These are phyloP conservation scores for Hylodesmum podocarpum DNA, from an alignment of 306 rosid genomes.

Conservation along the genomic window DNA sequence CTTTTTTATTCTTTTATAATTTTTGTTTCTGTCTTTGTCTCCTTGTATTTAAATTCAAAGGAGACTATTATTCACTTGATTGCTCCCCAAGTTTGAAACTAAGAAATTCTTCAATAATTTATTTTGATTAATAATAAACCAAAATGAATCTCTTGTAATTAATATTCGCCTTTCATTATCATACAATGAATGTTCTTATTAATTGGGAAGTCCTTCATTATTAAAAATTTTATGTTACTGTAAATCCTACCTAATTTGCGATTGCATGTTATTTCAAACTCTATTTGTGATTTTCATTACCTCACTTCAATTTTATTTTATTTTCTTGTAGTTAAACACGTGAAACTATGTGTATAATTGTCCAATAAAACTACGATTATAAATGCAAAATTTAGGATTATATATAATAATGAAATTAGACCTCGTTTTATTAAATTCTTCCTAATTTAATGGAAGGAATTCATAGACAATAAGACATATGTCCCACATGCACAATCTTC, in stretches of 20 bases:
- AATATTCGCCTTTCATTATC: not conserved
- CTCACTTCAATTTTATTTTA: not conserved
- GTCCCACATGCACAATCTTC: not conserved
- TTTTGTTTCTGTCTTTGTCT: not conserved
- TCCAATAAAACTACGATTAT: not conserved
- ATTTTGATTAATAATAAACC: too few relatives aligned
- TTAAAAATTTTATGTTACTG: not conserved
- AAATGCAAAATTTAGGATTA: not conserved
- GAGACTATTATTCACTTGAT: conserved; percentile 5
- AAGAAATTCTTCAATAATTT: not conserved
- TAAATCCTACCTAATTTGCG: not conserved
- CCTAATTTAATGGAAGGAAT: not conserved
- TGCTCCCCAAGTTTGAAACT: conserved; percentile 28
- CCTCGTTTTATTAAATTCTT: not conserved
- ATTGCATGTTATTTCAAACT: not conserved
- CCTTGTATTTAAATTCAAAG: not conserved
- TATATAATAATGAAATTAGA: not conserved
- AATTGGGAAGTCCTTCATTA: not conserved
- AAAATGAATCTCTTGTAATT: too few relatives aligned
- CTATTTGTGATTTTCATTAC: not conserved
- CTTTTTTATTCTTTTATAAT: not conserved
- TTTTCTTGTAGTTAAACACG: not conserved
- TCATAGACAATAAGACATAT: not conserved
- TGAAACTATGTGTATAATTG: not conserved
- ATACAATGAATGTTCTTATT: not conserved